These are phyloP conservation scores for Diaporthe humulicola DNA, from an alignment of 2,329 filamentous ascomycete genomes.

Conservation along the genomic window DNA sequence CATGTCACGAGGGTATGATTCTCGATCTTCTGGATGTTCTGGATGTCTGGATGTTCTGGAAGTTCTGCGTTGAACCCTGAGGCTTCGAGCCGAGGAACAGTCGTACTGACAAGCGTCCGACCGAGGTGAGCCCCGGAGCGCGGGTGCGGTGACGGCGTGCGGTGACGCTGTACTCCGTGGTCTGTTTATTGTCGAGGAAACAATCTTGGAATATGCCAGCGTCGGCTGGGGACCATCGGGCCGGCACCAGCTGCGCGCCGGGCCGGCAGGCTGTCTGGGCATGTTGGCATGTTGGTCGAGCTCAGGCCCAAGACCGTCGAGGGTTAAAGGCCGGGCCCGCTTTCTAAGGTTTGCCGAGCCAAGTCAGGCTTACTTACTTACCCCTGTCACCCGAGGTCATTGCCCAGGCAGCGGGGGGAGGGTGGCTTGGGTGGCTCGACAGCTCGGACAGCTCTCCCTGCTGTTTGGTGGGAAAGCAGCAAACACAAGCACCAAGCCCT, in stretches of 20 bases:
- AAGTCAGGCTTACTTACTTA: not conserved
- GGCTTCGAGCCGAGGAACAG: not conserved
- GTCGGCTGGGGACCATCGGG: no score
- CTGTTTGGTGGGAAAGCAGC: slow-evolving; percentile 6
- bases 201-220: no score
- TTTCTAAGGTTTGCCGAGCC: slow-evolving; percentile 20
- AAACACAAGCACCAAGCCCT: not conserved
- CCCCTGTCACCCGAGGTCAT: slow-evolving; percentile 26
- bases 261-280: no score
- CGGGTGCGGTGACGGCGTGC: not conserved
- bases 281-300: no score
- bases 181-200: no score
- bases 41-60: no score
- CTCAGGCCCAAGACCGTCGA: not conserved
- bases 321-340: not conserved
- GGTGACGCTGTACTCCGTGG: no score
- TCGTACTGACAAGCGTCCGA: not conserved
- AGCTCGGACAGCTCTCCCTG: not conserved
- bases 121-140: not conserved
- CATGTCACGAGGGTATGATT: not conserved
- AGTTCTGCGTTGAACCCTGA: not conserved
- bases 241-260: slow-evolving; percentile 16
- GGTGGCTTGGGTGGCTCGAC: not conserved
- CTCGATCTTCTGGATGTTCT: no score
- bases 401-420: slow-evolving; percentile 21